A percentile compares a stretch with the other conserved stretches of the same genome.
Evolutionary conservation across 2,329 filamentous ascomycete species (phyloP).

Genomic region (Botrytis hyacinthi): DNA sequence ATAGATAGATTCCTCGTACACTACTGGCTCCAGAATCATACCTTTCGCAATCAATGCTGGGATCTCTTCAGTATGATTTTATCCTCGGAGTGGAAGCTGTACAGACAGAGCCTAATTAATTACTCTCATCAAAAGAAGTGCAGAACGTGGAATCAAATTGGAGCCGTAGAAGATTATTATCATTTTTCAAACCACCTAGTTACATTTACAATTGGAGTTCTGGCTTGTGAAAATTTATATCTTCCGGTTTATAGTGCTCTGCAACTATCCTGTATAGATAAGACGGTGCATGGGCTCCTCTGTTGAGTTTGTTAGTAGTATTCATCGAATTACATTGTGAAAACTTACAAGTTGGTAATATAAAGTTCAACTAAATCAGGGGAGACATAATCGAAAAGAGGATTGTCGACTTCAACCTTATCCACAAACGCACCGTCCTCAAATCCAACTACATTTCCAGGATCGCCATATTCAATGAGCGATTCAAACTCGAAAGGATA

Average conservation of each 20-base stretch:
- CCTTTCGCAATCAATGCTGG: neutral
- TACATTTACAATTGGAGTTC: constrained; percentile 34
- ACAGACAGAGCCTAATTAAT: neutral
- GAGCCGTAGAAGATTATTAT: neutral
- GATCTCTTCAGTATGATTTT: neutral
- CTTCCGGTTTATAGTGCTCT: constrained; percentile 73
- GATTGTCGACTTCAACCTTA: constrained; percentile 73
- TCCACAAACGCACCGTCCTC: constrained; percentile 78
- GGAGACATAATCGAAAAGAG: constrained; percentile 78
- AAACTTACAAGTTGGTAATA: constrained; percentile 76
- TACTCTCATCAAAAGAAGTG: neutral
- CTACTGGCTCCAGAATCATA: neutral
- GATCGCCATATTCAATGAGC: constrained; percentile 82
- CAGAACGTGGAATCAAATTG: neutral
- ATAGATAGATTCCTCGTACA: neutral
- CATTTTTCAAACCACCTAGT: constrained; percentile 6
- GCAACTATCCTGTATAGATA: constrained; percentile 71
- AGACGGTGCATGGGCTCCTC: constrained; percentile 66
- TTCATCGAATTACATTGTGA: constrained; percentile 28
- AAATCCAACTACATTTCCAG: constrained; percentile 72
- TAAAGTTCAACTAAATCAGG: constrained; percentile 75
- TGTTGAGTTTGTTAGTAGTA: constrained; percentile 36
- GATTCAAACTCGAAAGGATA: constrained; percentile 80
- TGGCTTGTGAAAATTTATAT: constrained; percentile 58
- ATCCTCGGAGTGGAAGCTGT: neutral